These are phyloP conservation scores for Citropsis articulata DNA, from an alignment of 345 rosid species.

Conservation along the genomic window DNA sequence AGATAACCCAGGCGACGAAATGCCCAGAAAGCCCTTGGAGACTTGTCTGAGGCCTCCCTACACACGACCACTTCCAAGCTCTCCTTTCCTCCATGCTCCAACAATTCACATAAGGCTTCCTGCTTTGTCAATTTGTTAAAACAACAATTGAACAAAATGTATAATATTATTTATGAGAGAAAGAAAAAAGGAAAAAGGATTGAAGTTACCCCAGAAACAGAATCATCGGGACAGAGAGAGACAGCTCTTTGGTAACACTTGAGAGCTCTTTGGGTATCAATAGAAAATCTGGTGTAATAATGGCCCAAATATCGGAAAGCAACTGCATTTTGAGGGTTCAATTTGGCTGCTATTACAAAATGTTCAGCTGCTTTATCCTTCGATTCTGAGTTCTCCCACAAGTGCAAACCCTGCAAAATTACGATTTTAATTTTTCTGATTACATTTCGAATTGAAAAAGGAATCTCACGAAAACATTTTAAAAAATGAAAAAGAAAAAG, in stretches of 20 bases:
- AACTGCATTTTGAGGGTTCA: conserved; percentile 57
- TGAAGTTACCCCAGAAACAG: conserved; percentile 51
- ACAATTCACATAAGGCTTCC: conserved; percentile 79
- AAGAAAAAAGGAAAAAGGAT: not conserved
- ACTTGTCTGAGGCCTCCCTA: conserved; percentile 71
- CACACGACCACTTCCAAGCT: conserved; percentile 67
- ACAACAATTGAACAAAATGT: not conserved
- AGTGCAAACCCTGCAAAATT: conserved; percentile 53
- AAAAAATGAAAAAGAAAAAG: too few relatives aligned
- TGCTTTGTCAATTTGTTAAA: conserved; percentile 13
- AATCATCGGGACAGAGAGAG: conserved; percentile 60
- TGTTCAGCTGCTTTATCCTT: conserved; percentile 70
- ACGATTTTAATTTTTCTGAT: not conserved
- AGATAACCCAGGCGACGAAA: conserved; percentile 77
- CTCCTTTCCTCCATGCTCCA: conserved; percentile 70
- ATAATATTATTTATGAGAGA: not conserved
- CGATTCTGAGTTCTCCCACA: conserved; percentile 54
- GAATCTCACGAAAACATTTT: not conserved
- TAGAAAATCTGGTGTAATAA: conserved; percentile 47
- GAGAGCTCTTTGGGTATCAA: conserved; percentile 66
- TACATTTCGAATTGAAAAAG: not conserved
- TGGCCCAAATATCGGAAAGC: conserved; percentile 81
- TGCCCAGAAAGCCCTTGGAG: conserved; percentile 97
- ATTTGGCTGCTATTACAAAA: conserved; percentile 66
- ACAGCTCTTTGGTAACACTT: conserved; percentile 92